Evolutionary conservation across 805 yeast genomes (phyloP), one percentile per base, ranked within the genome.

Genomic region (Lipomyces oligophaga): DNA sequence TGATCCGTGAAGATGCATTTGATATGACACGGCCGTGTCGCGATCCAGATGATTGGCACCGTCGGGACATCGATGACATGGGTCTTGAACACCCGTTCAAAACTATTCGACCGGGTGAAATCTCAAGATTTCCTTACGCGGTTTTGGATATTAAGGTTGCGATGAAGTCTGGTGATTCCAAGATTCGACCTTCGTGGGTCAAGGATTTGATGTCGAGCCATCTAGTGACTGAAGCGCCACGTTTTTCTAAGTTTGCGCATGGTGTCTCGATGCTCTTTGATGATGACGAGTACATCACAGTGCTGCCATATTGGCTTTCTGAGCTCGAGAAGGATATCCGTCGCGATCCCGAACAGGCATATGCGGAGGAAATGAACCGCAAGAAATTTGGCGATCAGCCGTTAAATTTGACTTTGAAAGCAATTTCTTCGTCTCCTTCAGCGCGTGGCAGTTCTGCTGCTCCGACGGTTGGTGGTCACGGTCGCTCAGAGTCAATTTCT

Each of bases 231-330:
- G 97, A 88, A 65, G 89, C 90, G 51, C 96, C 97, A 45, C 85
- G 85, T 60, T 90, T 90, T 62, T 85, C 96, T 41, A 86, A 88
- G 67, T 90, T 85, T 63, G 76, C 90, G 57, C 98, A 90, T 64
- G 97, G 97, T 68, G 79, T 88, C 47, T 88, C 96, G 4, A 75
- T 87, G 2, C 73, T 90, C 53, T 90, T 81, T 63, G 78, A 87
- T 43, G 97, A 90, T 62, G 97, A 90, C 60, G 58, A 51, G 22
- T 82, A 83, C 58, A 75, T 90, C 62, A 96, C 87, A 63, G 80
- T 83, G 54, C 73, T 90, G 53, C 98, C 98, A 45, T 85, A 88
- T 65, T 90, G 98, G 98, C 74, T 87, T 56, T 85, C 94, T 48
- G 97, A 90, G 52, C 71, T 93, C 59, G 97, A 86, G 58, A 72